Percentiles rank a stretch among this genome's conserved stretches.
phyloP scores from a whole-genome alignment of 176 grass and related monocot genomes.

The Puya raimondii region DNA sequence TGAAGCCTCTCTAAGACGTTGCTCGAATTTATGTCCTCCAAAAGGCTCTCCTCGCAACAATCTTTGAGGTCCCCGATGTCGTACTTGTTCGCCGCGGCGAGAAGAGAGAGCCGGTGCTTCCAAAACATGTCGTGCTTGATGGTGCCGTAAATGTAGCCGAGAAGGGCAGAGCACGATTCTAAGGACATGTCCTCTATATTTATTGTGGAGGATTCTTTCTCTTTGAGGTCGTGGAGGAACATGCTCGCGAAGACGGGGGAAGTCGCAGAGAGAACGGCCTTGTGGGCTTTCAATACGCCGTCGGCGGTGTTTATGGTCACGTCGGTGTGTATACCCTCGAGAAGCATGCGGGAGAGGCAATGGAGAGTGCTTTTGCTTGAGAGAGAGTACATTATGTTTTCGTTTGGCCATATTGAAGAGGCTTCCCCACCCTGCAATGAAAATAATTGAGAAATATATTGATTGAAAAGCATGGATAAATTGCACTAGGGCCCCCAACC shows the following conservation, averaged over 20 bases:
- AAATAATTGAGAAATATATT: neutral
- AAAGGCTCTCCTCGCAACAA: conserved; percentile 87
- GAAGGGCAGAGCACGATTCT: conserved; percentile 48
- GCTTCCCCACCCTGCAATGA: conserved; percentile 45
- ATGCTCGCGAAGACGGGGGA: conserved; percentile 81
- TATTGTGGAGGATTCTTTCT: conserved; percentile 47
- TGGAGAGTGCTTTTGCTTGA: conserved; percentile 47
- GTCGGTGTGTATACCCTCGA: conserved; percentile 60
- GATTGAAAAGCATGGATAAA: no score
- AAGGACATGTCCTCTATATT: conserved; percentile 68
- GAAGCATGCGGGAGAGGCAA: conserved; percentile 72
- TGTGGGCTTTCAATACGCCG: conserved; percentile 67
- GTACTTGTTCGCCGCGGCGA: conserved; percentile 71
- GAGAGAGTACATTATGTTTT: conserved; percentile 37
- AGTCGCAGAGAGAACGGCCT: conserved; percentile 48
- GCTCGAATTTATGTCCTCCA: conserved; percentile 55
- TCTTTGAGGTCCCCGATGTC: conserved; percentile 45
- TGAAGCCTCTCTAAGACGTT: conserved; percentile 82
- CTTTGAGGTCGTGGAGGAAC: conserved; percentile 73
- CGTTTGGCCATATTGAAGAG: conserved; percentile 40
- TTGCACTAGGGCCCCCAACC: no score
- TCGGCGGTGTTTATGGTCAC: conserved; percentile 61
- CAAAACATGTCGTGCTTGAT: conserved; percentile 63
- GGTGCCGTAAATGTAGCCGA: conserved; percentile 64
- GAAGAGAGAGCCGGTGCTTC: conserved; percentile 57